Evolutionary conservation across 2,329 filamentous ascomycete species (phyloP), one percentile per base, ranked within the genome.

Genomic region (Aphanocladium album): DNA sequence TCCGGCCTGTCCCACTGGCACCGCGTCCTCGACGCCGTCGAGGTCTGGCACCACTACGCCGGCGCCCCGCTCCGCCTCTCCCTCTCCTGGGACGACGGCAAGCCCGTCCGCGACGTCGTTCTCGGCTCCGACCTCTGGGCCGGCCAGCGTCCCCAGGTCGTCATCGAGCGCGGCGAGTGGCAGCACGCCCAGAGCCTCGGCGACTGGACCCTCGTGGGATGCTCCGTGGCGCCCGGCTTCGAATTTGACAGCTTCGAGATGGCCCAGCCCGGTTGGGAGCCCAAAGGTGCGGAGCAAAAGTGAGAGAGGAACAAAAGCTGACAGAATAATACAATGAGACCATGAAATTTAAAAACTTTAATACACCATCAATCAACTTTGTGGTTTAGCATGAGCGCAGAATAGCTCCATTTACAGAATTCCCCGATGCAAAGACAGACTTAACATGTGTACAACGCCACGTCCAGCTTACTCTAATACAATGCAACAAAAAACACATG

Each of bases 11-110:
- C 80, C 4, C 67, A 75, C 61, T 83, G 79, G 80, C 80, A 83
- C 68, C 77, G 78, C 57, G 75, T 80, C 53, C 64, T 71, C 9
- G 78, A 81, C 60, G 76, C 77, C 2, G 76, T 70, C 41, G 79
- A 83, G 66, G 68, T 80, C 9, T 83, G 81, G 81, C 81, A 83
- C 65, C 76, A 79, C 70, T 83, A 83, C 55, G 80, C 78, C 9
- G 81, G 81, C 5, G 79, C 80, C 7, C 80, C 80, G 1, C 66
- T 83, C 53, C 73, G 68, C 12, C 67, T 83, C 11, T 78, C 74
- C 2, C 69, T 82, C 0, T 79, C 79, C 1, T 67, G 61, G 21
- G 68, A 82, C 55, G 73, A 82, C 58, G 79, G 79, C 2, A 68
- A 61, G 65, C 71, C 69, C 41, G 70, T 70, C 63, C 69, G 71